Conservation (phyloP, 2,329 filamentous ascomycete genomes). For the Clarireedia homoeocarpa region DNA sequence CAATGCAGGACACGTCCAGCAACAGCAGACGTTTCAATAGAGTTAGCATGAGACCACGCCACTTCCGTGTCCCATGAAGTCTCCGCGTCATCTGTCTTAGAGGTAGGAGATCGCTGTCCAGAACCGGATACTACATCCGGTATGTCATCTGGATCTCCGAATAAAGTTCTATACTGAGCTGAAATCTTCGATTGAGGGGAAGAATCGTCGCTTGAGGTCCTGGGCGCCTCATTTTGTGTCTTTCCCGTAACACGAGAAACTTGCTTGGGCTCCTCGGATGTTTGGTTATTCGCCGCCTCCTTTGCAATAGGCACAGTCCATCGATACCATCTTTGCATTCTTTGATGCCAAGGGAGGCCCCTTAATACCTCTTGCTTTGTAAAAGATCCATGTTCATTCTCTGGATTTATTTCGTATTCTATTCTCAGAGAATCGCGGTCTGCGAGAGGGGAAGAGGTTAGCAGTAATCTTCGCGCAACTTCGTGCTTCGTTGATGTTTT, state of each 20-base stretch:
- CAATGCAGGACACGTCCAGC: constrained; percentile 21
- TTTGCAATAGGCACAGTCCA: constrained; percentile 21
- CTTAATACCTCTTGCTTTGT: constrained; percentile 13
- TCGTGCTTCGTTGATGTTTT: constrained; percentile 15
- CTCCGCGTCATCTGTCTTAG: constrained; percentile 10
- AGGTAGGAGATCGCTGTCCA: background rate
- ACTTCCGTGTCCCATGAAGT: background rate
- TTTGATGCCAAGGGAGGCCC: constrained; percentile 25
- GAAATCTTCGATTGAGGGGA: too few relatives aligned
- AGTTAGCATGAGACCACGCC: constrained; percentile 3
- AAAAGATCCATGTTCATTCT: constrained; percentile 12
- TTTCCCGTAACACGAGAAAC: background rate
- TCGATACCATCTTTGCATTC: constrained; percentile 24
- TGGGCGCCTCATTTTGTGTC: background rate
- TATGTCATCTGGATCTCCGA: too few relatives aligned
- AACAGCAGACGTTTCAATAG: constrained; percentile 20
- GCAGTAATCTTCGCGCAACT: constrained; percentile 20
- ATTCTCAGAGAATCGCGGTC: constrained; percentile 14
- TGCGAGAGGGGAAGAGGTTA: constrained; percentile 15
- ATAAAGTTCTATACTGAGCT: too few relatives aligned
- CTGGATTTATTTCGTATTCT: constrained; percentile 10
- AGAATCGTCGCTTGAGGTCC: background rate
- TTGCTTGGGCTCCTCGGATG: background rate
- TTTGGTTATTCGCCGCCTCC: background rate
- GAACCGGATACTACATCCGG: background rate